phyloP scores from a whole-genome alignment of 129 eudicot species.

The Flaveria brownii region DNA sequence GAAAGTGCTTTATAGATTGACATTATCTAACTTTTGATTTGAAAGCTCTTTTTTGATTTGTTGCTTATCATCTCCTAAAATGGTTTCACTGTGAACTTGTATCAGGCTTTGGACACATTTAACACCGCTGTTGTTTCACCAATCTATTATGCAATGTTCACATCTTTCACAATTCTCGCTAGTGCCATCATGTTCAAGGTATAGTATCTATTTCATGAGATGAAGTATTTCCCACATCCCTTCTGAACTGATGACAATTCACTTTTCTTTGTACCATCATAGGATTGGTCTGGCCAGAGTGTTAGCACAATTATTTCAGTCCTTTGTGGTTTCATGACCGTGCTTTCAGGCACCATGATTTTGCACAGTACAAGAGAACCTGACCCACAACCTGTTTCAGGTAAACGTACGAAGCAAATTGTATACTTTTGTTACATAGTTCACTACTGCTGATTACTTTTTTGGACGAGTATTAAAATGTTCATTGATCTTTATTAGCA shows the following conservation, averaged over 20 bases:
- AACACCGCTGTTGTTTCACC: slow-evolving; percentile 77
- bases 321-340: slow-evolving; percentile 90
- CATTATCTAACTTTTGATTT: neutral
- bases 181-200: slow-evolving; percentile 88
- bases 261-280: neutral
- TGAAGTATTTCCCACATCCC: neutral
- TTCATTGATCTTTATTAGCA: neutral
- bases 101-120: slow-evolving; percentile 77
- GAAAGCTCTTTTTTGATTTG: neutral
- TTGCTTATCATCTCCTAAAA: neutral
- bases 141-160: slow-evolving; percentile 78
- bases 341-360: slow-evolving; percentile 84
- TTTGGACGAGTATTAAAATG: neutral
- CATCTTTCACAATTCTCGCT: slow-evolving; percentile 73
- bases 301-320: slow-evolving; percentile 72
- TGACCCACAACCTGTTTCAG: slow-evolving; percentile 58
- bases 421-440: neutral
- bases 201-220: slow-evolving; percentile 13
- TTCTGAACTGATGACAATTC: neutral
- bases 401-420: slow-evolving; percentile 28
- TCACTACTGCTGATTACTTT: neutral
- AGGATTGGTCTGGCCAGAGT: slow-evolving; percentile 97
- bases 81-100: slow-evolving; percentile 1
- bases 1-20: neutral
- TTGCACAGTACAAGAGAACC: slow-evolving; percentile 89